Evolutionary conservation across 2,329 filamentous ascomycete species (phyloP).

Genomic region (Sclerotiophoma versabilis): DNA sequence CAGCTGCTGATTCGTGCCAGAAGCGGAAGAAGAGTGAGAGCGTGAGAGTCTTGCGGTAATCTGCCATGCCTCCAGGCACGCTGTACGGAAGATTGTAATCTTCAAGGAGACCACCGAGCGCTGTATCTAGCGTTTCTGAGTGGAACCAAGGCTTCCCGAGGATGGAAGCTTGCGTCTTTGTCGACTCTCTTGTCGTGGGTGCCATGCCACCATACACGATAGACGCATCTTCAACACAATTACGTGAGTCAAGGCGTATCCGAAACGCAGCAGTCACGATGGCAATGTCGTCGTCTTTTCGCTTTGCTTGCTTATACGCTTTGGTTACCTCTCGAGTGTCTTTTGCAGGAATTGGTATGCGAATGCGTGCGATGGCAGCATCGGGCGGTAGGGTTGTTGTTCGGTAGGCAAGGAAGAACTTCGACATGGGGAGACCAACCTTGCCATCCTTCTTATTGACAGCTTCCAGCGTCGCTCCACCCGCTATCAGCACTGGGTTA

Average conservation of each 20-base stretch:
- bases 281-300: conserved; percentile 96
- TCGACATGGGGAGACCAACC: conserved; percentile 72
- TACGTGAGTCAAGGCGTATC: conserved; percentile 71
- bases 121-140: conserved; percentile 80
- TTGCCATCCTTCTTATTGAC: conserved; percentile 70
- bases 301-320: conserved; percentile 93
- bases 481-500: conserved; percentile 88
- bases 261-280: conserved; percentile 89
- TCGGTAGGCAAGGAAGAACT: conserved; percentile 91
- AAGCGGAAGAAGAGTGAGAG: conserved; percentile 97
- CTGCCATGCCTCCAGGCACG: conserved; percentile 95
- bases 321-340: conserved; percentile 79
- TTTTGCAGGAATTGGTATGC: conserved; percentile 72
- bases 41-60: conserved; percentile 87
- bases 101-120: conserved; percentile 79
- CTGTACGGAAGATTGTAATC: conserved; percentile 88
- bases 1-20: conserved; percentile 83
- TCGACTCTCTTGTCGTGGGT: conserved; percentile 82
- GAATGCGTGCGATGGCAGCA: conserved; percentile 80
- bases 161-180: conserved; percentile 74
- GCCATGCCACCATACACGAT: conserved; percentile 96
- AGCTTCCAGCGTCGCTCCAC: conserved; percentile 79
- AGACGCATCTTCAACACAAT: conserved; percentile 74
- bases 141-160: conserved; percentile 79
- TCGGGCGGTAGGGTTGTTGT: conserved; percentile 79